Evolutionary conservation across 495 filamentous ascomycete species (phyloP).

Genomic region (Astrocystis sublimbata): DNA sequence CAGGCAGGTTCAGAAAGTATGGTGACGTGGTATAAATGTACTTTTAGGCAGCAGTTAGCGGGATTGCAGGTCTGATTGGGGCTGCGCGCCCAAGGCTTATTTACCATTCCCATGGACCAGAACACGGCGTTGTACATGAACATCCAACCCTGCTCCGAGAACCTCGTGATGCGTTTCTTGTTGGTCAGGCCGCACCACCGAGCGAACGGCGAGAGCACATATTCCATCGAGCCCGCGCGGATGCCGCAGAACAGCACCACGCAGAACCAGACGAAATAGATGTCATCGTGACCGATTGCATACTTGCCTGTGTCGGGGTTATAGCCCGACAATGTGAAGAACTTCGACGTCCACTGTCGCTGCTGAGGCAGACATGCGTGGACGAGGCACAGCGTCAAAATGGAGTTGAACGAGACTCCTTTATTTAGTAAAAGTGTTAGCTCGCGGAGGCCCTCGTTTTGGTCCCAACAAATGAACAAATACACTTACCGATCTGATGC

Average conservation of each 20-base stretch:
- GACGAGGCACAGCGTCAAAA: slow-evolving; percentile 59
- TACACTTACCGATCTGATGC: slow-evolving; percentile 19
- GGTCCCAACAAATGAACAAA: neutral
- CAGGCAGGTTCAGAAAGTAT: slow-evolving; percentile 65
- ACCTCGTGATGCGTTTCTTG: slow-evolving; percentile 60
- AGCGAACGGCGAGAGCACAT: slow-evolving; percentile 65
- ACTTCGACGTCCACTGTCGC: slow-evolving; percentile 60
- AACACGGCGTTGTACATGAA: slow-evolving; percentile 63
- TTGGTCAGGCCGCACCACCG: slow-evolving; percentile 55
- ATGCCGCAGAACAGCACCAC: slow-evolving; percentile 67
- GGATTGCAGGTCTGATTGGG: neutral
- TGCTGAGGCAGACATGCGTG: slow-evolving; percentile 63
- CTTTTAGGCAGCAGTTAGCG: slow-evolving; percentile 37
- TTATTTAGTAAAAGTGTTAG: no score
- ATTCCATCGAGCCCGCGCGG: slow-evolving; percentile 66
- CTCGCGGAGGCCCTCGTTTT: no score
- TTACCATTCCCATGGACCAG: slow-evolving; percentile 70
- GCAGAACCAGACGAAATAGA: slow-evolving; percentile 65
- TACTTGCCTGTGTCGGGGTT: slow-evolving; percentile 56
- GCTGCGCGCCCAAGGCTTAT: slow-evolving; percentile 25
- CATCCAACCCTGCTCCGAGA: slow-evolving; percentile 76
- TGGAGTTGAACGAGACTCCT: slow-evolving; percentile 65
- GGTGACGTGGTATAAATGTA: slow-evolving; percentile 64
- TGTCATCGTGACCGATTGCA: slow-evolving; percentile 63
- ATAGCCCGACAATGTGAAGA: slow-evolving; percentile 68